Conservation (phyloP, 129 eudicot species). For the carrot (Daucus carota) region DNA sequence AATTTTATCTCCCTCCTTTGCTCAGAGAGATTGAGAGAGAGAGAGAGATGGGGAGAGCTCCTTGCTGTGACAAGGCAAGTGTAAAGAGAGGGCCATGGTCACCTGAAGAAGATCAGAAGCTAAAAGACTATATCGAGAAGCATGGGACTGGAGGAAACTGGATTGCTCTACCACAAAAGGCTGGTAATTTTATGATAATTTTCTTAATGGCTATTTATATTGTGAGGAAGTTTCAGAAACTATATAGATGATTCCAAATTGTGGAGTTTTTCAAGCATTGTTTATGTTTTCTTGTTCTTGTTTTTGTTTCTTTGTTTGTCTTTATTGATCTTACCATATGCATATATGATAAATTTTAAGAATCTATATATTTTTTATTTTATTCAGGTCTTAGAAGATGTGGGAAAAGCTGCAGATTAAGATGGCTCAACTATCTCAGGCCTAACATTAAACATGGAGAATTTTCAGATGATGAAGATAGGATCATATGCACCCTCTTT, state of each 20-base stretch:
- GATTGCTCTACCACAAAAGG: conserved; percentile 77
- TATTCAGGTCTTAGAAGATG: conserved; percentile 54
- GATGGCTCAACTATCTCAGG: conserved; percentile 92
- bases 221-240: not conserved
- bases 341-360: not conserved
- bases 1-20: conserved; percentile 3
- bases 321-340: not conserved
- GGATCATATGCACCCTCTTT: conserved; percentile 71
- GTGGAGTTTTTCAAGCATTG: too few relatives aligned
- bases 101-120: conserved; percentile 69
- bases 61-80: conserved; percentile 73
- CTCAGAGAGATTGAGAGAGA: not conserved
- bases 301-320: not conserved
- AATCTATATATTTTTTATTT: not conserved
- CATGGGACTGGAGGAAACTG: conserved; percentile 71
- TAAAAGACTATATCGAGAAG: conserved; percentile 52
- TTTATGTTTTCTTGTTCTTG: not conserved
- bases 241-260: not conserved
- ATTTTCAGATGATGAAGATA: conserved; percentile 87
- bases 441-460: conserved; percentile 95
- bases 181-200: conserved; percentile 27
- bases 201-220: not conserved
- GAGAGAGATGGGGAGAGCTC: conserved; percentile 73
- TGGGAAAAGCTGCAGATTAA: conserved; percentile 71
- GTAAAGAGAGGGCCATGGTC: conserved; percentile 84